These are phyloP conservation scores for Phlebopus sp. DNA, from an alignment of 1,284 basidiomycete genomes.

Conservation along the genomic window DNA sequence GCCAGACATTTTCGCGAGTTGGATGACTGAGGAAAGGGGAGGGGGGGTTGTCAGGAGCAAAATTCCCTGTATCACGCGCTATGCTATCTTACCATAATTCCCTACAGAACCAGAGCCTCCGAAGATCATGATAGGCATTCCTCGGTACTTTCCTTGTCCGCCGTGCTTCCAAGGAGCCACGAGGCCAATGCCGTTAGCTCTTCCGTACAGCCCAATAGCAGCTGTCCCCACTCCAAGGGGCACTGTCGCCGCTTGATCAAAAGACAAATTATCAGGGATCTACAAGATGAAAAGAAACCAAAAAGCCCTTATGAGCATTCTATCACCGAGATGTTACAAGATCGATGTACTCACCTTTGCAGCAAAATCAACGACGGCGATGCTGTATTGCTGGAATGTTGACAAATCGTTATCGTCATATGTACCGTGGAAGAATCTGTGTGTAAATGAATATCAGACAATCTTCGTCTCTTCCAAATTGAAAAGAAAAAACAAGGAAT, in stretches of 20 bases:
- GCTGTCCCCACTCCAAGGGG: constrained; percentile 31
- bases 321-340: no score
- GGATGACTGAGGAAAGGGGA: constrained; percentile 21
- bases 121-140: constrained; percentile 42
- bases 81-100: constrained; percentile 37
- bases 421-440: constrained; percentile 42
- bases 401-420: constrained; percentile 37
- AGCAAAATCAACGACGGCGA: constrained; percentile 39
- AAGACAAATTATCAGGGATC: constrained; percentile 33
- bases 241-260: constrained; percentile 31
- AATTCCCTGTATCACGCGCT: constrained; percentile 3
- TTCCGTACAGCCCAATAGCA: constrained; percentile 32
- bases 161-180: constrained; percentile 32
- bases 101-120: constrained; percentile 47
- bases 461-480: constrained; percentile 8
- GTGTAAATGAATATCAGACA: constrained; percentile 13
- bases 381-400: constrained; percentile 50
- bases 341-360: constrained; percentile 37
- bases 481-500: not conserved
- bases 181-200: constrained; percentile 33
- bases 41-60: constrained; percentile 16
- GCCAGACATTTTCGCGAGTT: constrained; percentile 32
- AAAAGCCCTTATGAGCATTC: not conserved
- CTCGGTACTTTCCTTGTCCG: constrained; percentile 34
- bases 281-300: constrained; percentile 13